A percentile compares a stretch with the other conserved stretches of the same genome.
These are phyloP conservation scores for Coemansia sp. DNA, from an alignment of 192 early-diverging fungal genomes.

Conservation along the genomic window DNA sequence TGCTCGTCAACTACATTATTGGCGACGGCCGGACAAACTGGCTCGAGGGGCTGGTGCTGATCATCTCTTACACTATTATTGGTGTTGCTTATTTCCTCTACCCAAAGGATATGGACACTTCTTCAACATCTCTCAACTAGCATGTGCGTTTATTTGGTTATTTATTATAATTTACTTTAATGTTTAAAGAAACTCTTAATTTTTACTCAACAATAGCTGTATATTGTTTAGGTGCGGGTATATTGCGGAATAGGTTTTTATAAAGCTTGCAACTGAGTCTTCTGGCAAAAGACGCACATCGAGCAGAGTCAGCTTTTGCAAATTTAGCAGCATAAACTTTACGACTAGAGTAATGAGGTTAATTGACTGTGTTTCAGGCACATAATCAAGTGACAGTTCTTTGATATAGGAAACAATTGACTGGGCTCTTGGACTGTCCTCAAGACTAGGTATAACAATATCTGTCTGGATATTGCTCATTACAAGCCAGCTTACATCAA, in stretches of 20 bases:
- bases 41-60: constrained; percentile 84
- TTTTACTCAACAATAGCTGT: neutral
- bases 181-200: neutral
- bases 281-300: neutral
- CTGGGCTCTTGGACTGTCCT: neutral
- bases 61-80: constrained; percentile 82
- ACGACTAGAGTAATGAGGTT: neutral
- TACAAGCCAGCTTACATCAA: neutral
- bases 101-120: constrained; percentile 51
- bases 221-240: neutral
- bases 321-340: neutral
- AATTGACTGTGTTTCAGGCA: neutral
- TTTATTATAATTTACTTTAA: neutral
- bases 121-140: constrained; percentile 7
- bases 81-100: constrained; percentile 80
- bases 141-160: neutral
- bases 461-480: neutral
- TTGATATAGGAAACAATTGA: neutral
- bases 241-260: neutral
- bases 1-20: constrained; percentile 78
- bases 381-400: neutral
- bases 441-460: neutral
- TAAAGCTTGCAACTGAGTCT: neutral
- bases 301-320: neutral
- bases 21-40: constrained; percentile 89